Base-by-base conservation (phyloP, 2,329 filamentous ascomycete genomes). In the Penicillium carneum region DNA sequence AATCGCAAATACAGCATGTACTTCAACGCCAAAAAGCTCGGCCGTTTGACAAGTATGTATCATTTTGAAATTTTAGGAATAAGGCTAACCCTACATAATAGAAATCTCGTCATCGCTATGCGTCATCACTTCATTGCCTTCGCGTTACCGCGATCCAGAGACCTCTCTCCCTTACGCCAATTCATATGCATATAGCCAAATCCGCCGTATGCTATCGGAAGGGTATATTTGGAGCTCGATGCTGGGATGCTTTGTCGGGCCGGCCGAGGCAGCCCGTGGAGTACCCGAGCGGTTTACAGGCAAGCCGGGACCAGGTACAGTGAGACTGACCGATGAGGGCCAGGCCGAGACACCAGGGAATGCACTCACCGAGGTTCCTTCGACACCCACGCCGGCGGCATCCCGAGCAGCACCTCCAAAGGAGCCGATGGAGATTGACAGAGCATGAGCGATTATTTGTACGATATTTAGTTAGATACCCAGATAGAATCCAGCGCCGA, bases 151-250 rank as follows among this genome's bases (percentile, higher is more conserved):
- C 26, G 95, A 99, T 75, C 92, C 93, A 0, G 85, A 86, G 68
- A 98, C 94, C 0, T 91, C 91, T 0, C 83, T 98, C 16, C 87
- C 89, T 0, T 99, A 94, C 77, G 85, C 87, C 65, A 94, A 94
- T 74, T 82, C 87, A 45, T 86, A 89, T 64, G 93, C 93, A 0
- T 97, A 93, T 79, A 73, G 76, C 31, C 88, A 96, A 75, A 90
- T 98, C 47, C 89, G 91, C 71, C 87, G 89, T 57, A 84, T 96
- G 14, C 80, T 87, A 54, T 85, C 83, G 1, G 90, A 92, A 45
- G 88, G 91, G 46, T 93, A 93, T 75, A 86, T 86, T 60, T 99
- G 92, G 91, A 96, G 93, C 74, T 83, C 83, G 33, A 82, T 95
- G 68, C 78, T 96, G 33, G 93, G 91, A 6, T 91, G 89, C 16